Percentiles rank a stretch among this genome's conserved stretches.
Conservation (phyloP, 345 rosid species). For the Lepidium didymum region DNA sequence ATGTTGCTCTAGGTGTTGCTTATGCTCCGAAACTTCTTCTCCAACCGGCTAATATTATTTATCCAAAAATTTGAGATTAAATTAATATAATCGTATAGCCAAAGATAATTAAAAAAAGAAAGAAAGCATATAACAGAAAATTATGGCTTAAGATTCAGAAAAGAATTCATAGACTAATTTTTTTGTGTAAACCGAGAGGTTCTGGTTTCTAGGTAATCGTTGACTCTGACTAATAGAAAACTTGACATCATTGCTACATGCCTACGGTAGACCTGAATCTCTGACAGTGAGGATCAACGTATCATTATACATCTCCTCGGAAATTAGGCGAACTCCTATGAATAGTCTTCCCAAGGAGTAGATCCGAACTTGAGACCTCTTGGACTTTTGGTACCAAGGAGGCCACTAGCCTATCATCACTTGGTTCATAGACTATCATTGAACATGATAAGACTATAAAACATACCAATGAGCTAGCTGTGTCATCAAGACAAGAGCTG, state of each 20-base stretch:
- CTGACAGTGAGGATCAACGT: too few relatives aligned
- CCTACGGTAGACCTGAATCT: too few relatives aligned
- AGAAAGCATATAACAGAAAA: background rate
- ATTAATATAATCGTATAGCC: background rate
- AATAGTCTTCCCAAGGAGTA: too few relatives aligned
- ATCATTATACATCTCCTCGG: too few relatives aligned
- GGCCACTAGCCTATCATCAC: too few relatives aligned
- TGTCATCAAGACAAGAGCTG: conserved; percentile 57
- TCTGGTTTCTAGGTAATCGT: too few relatives aligned
- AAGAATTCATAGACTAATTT: background rate
- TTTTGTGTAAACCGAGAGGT: too few relatives aligned
- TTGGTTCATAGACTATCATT: background rate
- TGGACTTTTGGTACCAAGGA: too few relatives aligned
- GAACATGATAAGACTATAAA: background rate
- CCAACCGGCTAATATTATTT: background rate
- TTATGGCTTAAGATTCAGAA: background rate
- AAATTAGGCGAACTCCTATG: too few relatives aligned
- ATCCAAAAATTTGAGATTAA: background rate
- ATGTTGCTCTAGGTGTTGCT: background rate
- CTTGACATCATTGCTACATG: too few relatives aligned
- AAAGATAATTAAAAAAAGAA: background rate
- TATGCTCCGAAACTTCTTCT: conserved; percentile 1
- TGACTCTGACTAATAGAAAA: too few relatives aligned
- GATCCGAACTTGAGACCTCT: too few relatives aligned
- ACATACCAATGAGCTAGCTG: conserved; percentile 58